Evolutionary conservation across 441 rosid genomes (phyloP).

Genomic region (Syzygium syzygioides): DNA sequence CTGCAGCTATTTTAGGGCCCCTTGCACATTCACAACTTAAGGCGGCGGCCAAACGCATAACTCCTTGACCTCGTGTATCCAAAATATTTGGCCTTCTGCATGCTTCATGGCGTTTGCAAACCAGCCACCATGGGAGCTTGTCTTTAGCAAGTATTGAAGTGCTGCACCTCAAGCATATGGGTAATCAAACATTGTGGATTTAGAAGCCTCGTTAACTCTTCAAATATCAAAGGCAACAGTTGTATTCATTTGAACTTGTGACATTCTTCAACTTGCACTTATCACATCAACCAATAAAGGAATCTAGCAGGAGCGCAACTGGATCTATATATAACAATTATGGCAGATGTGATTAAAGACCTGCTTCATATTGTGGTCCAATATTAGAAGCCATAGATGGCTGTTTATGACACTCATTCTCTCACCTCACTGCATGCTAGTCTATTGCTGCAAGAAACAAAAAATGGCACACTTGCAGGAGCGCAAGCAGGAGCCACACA

Average conservation of each 20-base stretch:
- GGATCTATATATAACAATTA: constrained; percentile 22
- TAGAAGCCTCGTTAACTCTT: constrained; percentile 1
- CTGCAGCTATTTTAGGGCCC: constrained; percentile 36
- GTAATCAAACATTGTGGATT: constrained; percentile 2
- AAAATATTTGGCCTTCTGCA: constrained; percentile 38
- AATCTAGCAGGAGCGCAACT: constrained; percentile 25
- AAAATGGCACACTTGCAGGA: constrained; percentile 49
- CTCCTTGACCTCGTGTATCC: constrained; percentile 54
- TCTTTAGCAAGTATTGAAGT: constrained; percentile 34
- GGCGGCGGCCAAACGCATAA: constrained; percentile 47
- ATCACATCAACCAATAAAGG: constrained; percentile 27
- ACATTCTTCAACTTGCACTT: constrained; percentile 30
- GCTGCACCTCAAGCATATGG: constrained; percentile 22
- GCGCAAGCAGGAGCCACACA: constrained; percentile 44
- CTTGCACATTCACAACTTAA: constrained; percentile 64
- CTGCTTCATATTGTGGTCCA: constrained; percentile 18
- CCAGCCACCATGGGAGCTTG: constrained; percentile 45
- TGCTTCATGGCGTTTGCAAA: constrained; percentile 36
- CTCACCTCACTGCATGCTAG: constrained; percentile 67
- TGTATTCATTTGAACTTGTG: constrained; percentile 18
- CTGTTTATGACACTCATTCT: constrained; percentile 52
- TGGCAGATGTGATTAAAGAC: constrained; percentile 34
- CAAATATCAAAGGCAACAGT: constrained; percentile 5
- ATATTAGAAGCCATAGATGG: constrained; percentile 9
- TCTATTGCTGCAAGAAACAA: constrained; percentile 52